These are phyloP conservation scores for Rhododendron molle DNA, from an alignment of 148 eudicot species.

Conservation along the genomic window DNA sequence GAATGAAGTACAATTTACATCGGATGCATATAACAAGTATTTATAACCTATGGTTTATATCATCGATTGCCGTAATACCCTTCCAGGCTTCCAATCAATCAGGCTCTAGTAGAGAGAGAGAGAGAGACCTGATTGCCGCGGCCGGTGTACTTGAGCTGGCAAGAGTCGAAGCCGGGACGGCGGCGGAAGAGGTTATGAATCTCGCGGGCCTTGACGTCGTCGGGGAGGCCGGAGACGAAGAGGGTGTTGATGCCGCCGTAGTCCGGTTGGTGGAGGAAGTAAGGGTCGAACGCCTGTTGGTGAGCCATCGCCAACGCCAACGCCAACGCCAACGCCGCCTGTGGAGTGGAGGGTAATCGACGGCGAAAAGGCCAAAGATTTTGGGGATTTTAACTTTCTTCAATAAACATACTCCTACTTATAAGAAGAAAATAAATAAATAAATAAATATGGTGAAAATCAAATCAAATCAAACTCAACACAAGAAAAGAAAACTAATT, in stretches of 20 bases:
- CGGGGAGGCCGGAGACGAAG: conserved; percentile 89
- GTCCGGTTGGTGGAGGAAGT: conserved; percentile 35
- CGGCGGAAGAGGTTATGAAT: conserved; percentile 92
- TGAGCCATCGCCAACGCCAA: conserved; percentile 8
- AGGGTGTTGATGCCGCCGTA: conserved; percentile 55
- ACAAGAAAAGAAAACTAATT: too few relatives aligned
- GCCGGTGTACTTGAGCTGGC: conserved; percentile 91
- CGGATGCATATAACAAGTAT: not conserved
- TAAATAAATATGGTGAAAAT: too few relatives aligned
- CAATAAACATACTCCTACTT: too few relatives aligned
- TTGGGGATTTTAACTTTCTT: not conserved
- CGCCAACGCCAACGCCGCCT: not conserved
- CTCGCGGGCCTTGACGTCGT: conserved; percentile 79
- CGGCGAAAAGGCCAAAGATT: not conserved
- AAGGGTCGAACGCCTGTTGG: conserved; percentile 30
- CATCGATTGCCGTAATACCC: not conserved
- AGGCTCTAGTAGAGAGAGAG: too few relatives aligned
- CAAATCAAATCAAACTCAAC: too few relatives aligned
- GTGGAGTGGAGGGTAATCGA: not conserved
- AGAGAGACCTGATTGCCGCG: conserved; percentile 67
- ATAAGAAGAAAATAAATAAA: too few relatives aligned
- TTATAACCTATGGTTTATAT: not conserved
- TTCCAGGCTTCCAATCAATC: not conserved
- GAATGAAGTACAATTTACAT: too few relatives aligned
- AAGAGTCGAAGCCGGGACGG: conserved; percentile 75